Evolutionary conservation across 176 grass and related monocot species (phyloP).

Genomic region (Leersia perrieri): DNA sequence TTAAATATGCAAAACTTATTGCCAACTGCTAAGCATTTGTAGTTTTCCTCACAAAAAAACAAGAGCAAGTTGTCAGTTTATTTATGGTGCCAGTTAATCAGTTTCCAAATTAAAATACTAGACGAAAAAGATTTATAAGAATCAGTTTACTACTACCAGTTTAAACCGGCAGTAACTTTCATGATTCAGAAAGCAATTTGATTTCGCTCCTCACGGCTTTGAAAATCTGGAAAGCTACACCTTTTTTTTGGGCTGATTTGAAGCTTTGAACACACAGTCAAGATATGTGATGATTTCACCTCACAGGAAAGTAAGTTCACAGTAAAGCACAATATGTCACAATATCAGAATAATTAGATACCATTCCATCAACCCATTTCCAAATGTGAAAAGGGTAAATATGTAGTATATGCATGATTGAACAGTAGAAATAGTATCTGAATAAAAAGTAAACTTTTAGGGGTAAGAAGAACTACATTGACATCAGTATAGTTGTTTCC

Average conservation of each 20-base stretch:
- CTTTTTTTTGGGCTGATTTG: neutral
- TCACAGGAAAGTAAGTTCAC: neutral
- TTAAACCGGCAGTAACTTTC: neutral
- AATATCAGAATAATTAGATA: neutral
- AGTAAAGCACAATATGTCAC: neutral
- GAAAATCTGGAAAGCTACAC: neutral
- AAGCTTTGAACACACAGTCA: neutral
- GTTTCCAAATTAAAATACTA: neutral
- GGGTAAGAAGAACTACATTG: neutral
- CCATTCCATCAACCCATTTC: neutral
- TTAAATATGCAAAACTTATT: slow-evolving; percentile 16
- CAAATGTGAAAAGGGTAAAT: neutral
- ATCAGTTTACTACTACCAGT: no score
- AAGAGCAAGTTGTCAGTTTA: neutral
- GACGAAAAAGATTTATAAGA: neutral
- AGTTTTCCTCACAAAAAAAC: neutral
- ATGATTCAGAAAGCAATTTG: slow-evolving; percentile 10
- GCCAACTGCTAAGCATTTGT: neutral
- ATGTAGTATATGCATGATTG: neutral
- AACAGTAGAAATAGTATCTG: neutral
- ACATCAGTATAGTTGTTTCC: neutral
- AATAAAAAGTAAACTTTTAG: neutral
- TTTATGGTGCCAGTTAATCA: neutral
- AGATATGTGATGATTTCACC: neutral
- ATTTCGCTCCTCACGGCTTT: neutral